phyloP scores from a whole-genome alignment of 2,329 filamentous ascomycete genomes.

The Parascedosporium putredinis region DNA sequence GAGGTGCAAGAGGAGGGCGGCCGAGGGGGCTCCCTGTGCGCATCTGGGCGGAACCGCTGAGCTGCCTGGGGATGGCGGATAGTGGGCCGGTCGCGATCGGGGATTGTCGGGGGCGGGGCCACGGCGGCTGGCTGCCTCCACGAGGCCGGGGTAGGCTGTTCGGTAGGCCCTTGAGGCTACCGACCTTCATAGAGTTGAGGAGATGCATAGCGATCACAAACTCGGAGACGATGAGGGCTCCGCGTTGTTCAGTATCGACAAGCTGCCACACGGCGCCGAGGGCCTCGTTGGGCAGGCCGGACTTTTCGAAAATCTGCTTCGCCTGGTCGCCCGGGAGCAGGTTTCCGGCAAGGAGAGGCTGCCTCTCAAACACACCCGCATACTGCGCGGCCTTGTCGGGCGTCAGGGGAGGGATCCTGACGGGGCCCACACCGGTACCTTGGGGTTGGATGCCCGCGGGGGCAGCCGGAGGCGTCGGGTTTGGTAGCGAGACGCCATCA shows the following conservation, averaged over 20 bases:
- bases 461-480: conserved; percentile 17
- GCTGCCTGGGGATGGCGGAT: conserved; percentile 68
- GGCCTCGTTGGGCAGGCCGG: conserved; percentile 77
- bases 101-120: conserved; percentile 34
- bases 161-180: conserved; percentile 68
- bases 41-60: conserved; percentile 60
- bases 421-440: conserved; percentile 52
- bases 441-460: conserved; percentile 45
- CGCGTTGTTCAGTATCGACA: conserved; percentile 86
- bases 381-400: conserved; percentile 88
- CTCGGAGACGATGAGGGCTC: conserved; percentile 74
- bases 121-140: conserved; percentile 77
- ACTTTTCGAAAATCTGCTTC: conserved; percentile 91
- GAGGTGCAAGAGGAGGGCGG: conserved; percentile 35
- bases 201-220: conserved; percentile 99
- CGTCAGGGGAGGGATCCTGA: conserved; percentile 80
- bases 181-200: conserved; percentile 81
- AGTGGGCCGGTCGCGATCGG: conserved; percentile 42
- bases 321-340: conserved; percentile 76
- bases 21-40: conserved; percentile 50
- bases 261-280: conserved; percentile 95
- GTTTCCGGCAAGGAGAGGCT: conserved; percentile 60
- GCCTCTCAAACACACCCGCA: conserved; percentile 80
- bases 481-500: conserved; percentile 54
- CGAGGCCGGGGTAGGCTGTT: conserved; percentile 74